Conservation (phyloP, 2,329 filamentous ascomycete species). For the Aaosphaeria arxii region DNA sequence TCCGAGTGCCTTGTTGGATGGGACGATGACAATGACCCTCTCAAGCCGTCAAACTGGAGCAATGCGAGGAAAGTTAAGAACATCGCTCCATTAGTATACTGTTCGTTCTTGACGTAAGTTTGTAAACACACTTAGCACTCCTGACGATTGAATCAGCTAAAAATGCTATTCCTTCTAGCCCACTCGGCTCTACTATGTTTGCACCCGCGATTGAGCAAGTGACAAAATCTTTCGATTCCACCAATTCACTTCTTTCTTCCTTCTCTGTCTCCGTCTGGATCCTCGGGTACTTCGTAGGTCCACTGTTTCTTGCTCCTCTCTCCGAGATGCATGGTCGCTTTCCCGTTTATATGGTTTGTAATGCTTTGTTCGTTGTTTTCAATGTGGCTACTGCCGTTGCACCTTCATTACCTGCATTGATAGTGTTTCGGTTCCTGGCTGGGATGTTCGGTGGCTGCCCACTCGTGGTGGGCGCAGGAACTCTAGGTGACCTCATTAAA, state of each 20-base stretch:
- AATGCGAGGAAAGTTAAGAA: slow-evolving; percentile 40
- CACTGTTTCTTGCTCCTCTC: slow-evolving; percentile 17
- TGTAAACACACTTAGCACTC: not conserved
- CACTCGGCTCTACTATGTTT: slow-evolving; percentile 59
- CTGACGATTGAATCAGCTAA: not conserved
- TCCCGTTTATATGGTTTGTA: slow-evolving; percentile 14
- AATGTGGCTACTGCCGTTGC: slow-evolving; percentile 37
- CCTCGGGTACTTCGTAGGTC: slow-evolving; percentile 17
- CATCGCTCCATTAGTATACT: slow-evolving; percentile 43
- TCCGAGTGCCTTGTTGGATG: not conserved
- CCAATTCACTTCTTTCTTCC: slow-evolving; percentile 10
- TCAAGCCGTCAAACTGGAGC: slow-evolving; percentile 59
- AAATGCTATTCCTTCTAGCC: slow-evolving; percentile 7
- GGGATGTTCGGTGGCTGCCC: slow-evolving; percentile 15
- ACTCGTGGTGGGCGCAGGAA: slow-evolving; percentile 16
- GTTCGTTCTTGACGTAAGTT: slow-evolving; percentile 42
- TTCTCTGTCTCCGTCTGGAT: slow-evolving; percentile 17
- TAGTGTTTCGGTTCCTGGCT: slow-evolving; percentile 22
- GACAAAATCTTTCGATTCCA: slow-evolving; percentile 54
- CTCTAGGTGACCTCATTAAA: slow-evolving; percentile 17
- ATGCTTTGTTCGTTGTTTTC: slow-evolving; percentile 46
- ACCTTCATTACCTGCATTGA: slow-evolving; percentile 13
- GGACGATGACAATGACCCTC: slow-evolving; percentile 19
- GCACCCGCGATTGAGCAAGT: slow-evolving; percentile 34
- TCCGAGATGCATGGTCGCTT: slow-evolving; percentile 23